Base-by-base conservation (phyloP, 1,139 yeast species). In the Scheffersomyces parashehatae region DNA sequence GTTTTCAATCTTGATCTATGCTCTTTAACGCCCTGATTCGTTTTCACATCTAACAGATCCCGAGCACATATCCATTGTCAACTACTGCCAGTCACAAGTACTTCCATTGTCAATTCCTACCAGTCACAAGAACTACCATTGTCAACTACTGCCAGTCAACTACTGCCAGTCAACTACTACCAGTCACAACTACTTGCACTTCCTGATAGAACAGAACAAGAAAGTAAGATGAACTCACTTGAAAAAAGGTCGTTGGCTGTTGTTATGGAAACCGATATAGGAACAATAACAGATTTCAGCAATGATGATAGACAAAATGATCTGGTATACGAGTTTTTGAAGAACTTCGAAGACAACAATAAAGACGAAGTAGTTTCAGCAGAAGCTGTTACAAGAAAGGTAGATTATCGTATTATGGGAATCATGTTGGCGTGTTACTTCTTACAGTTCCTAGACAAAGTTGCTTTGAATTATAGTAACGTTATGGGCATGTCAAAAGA, bases 401-500 rank as follows among this genome's bases (percentile, higher is more conserved):
- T 30, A 12, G 33, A 30, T 30, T 30, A 30, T 11, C 33, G 33
- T 11, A 30, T 30, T 30, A 30, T 30, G 33, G 33, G 33, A 30
- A 30, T 30, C n/a, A 34, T 42, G 33, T 30, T 30, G 16, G 6
- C 33, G 14, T 30, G 33, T 14, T 30, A 30, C 15, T 30, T 30
- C 24, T 37, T 46, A 31, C 50, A 46, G 39, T 48, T 48, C 29
- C 46, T 48, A 29, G 50, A 48, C 33, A 48, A 48, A 16, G 43
- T 45, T 38, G 37, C 44, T 13, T 32, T 48, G 29, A 48, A 48
- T 40, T 48, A 48, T 39, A 43, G 49, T 24, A 42, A 43, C 12
- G 52, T 48, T 28, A 48, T 48, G 48, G 48, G 51, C 9, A 45
- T 51, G 39, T 40, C 47, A 24, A 32, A 35, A 5, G 48, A 49